Conservation (phyloP, 305 asterid genomes). For the Euphrasia arctica region DNA sequence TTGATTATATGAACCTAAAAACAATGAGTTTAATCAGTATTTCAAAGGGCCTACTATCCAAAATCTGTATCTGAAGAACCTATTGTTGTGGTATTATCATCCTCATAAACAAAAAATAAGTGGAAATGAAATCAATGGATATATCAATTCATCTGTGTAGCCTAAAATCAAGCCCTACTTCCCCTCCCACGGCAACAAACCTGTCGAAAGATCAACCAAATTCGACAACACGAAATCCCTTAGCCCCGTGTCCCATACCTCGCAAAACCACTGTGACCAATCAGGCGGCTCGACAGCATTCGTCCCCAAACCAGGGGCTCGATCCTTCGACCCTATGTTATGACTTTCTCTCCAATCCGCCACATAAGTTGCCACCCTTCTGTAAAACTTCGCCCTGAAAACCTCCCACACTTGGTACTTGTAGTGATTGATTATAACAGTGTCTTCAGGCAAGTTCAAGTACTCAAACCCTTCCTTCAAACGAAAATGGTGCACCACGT, state of each 20-base stretch:
- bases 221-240: conserved; percentile 31
- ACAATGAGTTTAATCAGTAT: too few species aligned
- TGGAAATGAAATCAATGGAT: too few species aligned
- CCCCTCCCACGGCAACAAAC: conserved; percentile 58
- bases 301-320: conserved; percentile 77
- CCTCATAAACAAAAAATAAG: too few species aligned
- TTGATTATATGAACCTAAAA: too few species aligned
- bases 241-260: conserved; percentile 53
- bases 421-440: conserved; percentile 62
- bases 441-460: conserved; percentile 31
- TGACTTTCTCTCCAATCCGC: conserved; percentile 59
- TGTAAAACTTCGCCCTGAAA: conserved; percentile 61
- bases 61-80: too few species aligned
- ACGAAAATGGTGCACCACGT: conserved; percentile 73
- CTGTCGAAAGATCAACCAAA: conserved; percentile 39
- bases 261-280: conserved; percentile 64
- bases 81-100: too few species aligned
- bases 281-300: conserved; percentile 59
- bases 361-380: conserved; percentile 74
- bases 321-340: conserved; percentile 59
- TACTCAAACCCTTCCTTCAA: conserved; percentile 38
- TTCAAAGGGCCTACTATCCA: too few species aligned
- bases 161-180: not conserved
- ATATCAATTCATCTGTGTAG: not conserved
- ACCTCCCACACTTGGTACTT: conserved; percentile 88